Percentiles rank a stretch among this genome's conserved stretches.
phyloP scores from a whole-genome alignment of 2,329 filamentous ascomycete species.

The Bertia moriformis region DNA sequence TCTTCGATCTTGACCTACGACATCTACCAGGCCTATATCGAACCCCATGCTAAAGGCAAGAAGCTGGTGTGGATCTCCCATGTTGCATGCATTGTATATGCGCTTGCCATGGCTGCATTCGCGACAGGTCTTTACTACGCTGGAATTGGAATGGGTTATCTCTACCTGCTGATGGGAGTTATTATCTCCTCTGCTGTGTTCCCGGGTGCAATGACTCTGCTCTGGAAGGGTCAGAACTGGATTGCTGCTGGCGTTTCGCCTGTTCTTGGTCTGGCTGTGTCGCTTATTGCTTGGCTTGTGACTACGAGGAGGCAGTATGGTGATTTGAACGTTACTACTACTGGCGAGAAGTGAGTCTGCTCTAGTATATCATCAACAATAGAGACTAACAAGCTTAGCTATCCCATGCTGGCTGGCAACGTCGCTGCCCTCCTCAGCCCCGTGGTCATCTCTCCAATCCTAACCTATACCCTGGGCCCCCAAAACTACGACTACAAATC shows the following conservation, averaged over 20 bases:
- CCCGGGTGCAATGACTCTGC: slow-evolving; percentile 64
- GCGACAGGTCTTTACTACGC: slow-evolving; percentile 61
- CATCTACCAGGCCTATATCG: slow-evolving; percentile 75
- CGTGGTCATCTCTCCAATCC: slow-evolving; percentile 56
- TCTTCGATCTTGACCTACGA: slow-evolving; percentile 83
- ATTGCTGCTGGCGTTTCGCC: slow-evolving; percentile 58
- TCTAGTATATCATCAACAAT: not conserved
- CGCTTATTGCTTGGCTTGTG: slow-evolving; percentile 65
- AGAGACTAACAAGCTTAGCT: slow-evolving; percentile 16
- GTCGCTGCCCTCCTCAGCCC: slow-evolving; percentile 70
- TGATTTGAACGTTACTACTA: slow-evolving; percentile 54
- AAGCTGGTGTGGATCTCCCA: slow-evolving; percentile 71
- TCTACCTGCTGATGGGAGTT: slow-evolving; percentile 82
- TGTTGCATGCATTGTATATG: slow-evolving; percentile 58
- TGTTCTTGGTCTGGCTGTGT: slow-evolving; percentile 51
- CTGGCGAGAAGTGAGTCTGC: slow-evolving; percentile 48
- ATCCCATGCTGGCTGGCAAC: slow-evolving; percentile 78
- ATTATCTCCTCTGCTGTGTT: slow-evolving; percentile 78
- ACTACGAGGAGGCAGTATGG: slow-evolving; percentile 59
- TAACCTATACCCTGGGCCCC: slow-evolving; percentile 55
- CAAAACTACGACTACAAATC: slow-evolving; percentile 77
- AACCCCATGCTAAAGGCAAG: slow-evolving; percentile 61
- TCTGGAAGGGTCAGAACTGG: slow-evolving; percentile 70
- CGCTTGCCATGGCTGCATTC: slow-evolving; percentile 64
- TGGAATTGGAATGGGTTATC: slow-evolving; percentile 73